Evolutionary conservation across 2,329 filamentous ascomycete genomes (phyloP).

Genomic region (Colletotrichum sp.): DNA sequence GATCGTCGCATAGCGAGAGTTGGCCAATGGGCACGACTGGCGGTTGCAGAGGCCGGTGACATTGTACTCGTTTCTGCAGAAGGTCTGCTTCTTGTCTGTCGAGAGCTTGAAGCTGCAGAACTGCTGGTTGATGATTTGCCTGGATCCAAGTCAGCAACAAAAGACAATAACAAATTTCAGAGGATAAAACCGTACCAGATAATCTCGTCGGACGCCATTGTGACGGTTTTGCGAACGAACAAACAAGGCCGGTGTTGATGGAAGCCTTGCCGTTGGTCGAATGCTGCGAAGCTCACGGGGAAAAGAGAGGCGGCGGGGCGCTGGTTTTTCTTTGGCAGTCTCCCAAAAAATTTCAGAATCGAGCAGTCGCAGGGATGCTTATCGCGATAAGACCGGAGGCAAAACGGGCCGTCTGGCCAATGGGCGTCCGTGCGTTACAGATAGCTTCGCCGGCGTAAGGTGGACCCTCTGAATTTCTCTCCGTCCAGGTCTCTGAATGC

Average conservation of each 20-base stretch:
- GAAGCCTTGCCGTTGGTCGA: constrained; percentile 3
- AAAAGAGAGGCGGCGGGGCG: constrained; percentile 20
- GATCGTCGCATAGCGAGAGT: constrained; percentile 91
- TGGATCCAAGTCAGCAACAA: neutral
- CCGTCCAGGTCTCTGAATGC: neutral
- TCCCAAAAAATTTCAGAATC: constrained; percentile 12
- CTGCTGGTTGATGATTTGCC: constrained; percentile 92
- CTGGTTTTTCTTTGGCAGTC: constrained; percentile 17
- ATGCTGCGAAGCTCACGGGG: constrained; percentile 7
- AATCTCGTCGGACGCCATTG: constrained; percentile 92
- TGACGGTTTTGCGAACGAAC: constrained; percentile 25
- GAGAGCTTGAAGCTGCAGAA: constrained; percentile 95
- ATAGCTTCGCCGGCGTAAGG: neutral
- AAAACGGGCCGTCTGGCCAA: constrained; percentile 13
- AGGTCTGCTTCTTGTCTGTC: constrained; percentile 86
- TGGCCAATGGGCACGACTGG: constrained; percentile 89
- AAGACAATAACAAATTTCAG: neutral
- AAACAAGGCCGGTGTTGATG: neutral
- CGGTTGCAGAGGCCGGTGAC: constrained; percentile 83
- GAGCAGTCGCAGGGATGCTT: constrained; percentile 8
- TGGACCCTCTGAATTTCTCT: neutral
- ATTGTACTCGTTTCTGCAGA: constrained; percentile 96
- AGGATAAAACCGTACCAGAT: constrained; percentile 62
- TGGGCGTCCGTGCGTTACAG: constrained; percentile 1
- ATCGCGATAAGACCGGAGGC: constrained; percentile 17